Percentiles rank a stretch among this genome's conserved stretches.
phyloP scores from a whole-genome alignment of 2,329 filamentous ascomycete species.

The Teratosphaeria epicoccoides region DNA sequence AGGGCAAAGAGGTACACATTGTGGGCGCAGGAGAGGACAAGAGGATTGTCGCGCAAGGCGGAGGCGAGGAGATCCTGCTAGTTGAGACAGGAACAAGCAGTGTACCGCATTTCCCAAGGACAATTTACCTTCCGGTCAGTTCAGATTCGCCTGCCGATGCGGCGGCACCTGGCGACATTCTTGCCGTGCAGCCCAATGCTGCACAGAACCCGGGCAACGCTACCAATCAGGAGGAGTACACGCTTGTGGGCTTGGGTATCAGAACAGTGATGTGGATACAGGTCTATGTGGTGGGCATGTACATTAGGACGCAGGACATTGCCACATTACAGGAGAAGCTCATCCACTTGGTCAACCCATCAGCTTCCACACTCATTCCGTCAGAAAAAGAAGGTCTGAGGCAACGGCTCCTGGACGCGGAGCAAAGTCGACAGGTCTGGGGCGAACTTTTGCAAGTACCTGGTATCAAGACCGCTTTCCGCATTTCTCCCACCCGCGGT shows the following conservation, averaged over 20 bases:
- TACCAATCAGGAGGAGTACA: constrained; percentile 57
- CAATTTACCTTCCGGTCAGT: constrained; percentile 50
- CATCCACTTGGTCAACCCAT: constrained; percentile 61
- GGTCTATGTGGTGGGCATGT: constrained; percentile 90
- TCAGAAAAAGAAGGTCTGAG: constrained; percentile 68
- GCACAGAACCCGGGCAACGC: constrained; percentile 22
- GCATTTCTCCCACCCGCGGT: constrained; percentile 81
- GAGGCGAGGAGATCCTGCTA: constrained; percentile 54
- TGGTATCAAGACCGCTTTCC: constrained; percentile 64
- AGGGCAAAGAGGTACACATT: constrained; percentile 46
- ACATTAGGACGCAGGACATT: constrained; percentile 76
- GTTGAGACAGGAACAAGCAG: constrained; percentile 71
- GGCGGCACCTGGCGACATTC: constrained; percentile 4
- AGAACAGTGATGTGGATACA: constrained; percentile 84
- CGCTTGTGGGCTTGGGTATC: constrained; percentile 76
- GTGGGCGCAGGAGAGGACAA: constrained; percentile 51
- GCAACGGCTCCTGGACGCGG: constrained; percentile 56
- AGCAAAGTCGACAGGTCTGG: constrained; percentile 64
- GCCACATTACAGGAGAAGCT: constrained; percentile 67
- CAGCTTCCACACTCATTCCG: constrained; percentile 72
- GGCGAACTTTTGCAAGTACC: constrained; percentile 54
- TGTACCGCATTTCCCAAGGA: constrained; percentile 69
- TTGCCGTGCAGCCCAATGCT: constrained; percentile 18
- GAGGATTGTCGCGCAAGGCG: constrained; percentile 35
- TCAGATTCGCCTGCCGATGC: constrained; percentile 19